phyloP scores from a whole-genome alignment of 2,329 filamentous ascomycete genomes.

The Fusarium sp. region DNA sequence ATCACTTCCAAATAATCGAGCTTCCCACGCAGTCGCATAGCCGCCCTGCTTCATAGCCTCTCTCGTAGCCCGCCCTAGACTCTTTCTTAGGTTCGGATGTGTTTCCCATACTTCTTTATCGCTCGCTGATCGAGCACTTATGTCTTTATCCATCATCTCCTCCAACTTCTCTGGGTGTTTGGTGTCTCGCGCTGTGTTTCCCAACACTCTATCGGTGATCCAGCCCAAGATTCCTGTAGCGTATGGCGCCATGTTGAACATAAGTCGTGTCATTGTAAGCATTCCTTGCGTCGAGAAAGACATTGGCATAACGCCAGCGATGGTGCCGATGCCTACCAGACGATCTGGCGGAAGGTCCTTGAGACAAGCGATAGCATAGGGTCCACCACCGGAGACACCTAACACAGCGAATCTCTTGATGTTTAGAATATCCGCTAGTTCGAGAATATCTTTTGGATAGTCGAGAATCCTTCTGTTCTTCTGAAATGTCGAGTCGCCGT shows the following conservation, averaged over 20 bases:
- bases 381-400: conserved; percentile 22
- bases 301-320: conserved; percentile 20
- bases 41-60: conserved; percentile 18
- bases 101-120: conserved; percentile 6
- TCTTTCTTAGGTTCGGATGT: background rate
- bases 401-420: background rate
- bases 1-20: conserved; percentile 9
- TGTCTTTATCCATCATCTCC: conserved; percentile 16
- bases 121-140: background rate
- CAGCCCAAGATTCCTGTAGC: conserved; percentile 7
- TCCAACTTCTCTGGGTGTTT: conserved; percentile 22
- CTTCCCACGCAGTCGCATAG: conserved; percentile 18
- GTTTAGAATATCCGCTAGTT: background rate
- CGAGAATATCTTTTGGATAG: conserved; percentile 5
- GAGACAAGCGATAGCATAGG: conserved; percentile 21
- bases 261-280: conserved; percentile 7
- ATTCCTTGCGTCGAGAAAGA: conserved; percentile 23
- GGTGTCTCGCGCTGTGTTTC: background rate
- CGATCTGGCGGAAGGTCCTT: conserved; percentile 4
- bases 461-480: background rate
- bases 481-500: conserved; percentile 23
- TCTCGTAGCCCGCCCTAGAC: background rate
- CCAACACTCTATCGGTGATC: conserved; percentile 4
- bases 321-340: background rate
- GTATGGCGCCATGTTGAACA: conserved; percentile 15